Evolutionary conservation across 2,329 filamentous ascomycete species (phyloP), one percentile per base, ranked within the genome.

Genomic region (Dothidotthia symphoricarpi): DNA sequence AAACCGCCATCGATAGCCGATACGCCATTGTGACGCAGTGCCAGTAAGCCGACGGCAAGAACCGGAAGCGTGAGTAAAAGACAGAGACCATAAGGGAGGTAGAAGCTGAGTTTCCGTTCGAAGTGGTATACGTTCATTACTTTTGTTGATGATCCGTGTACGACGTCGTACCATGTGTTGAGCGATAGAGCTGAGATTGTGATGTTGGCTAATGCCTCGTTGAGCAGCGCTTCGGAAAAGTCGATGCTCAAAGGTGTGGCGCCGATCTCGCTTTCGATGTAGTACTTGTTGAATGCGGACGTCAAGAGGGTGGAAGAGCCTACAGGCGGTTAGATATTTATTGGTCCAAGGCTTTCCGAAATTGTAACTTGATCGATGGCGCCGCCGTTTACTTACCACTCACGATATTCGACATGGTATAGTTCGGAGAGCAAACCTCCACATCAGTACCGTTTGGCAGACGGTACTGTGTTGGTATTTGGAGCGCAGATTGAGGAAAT

Each of bases 161-260:
- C n/a, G 24, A 47, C 39, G 4, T 24, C 27, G 4, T 36, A 13
- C 34, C 41, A 40, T 10, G 28, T 35, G 3, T 28, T 25, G 3
- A 50, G 36, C 2, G 31, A 29, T 9, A 50, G 28, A 4, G 35
- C 30, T n/a, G 47, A 50, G 17, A 50, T 32, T 16, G 37, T 40
- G 13, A 47, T 22, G 12, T 50, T 50, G 6, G 38, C 29, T 4
- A 50, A 27, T 1, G 33, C 16, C 1, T 28, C 25, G 17, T 50
- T 50, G 16, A 50, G n/a, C 4, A 27, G 16, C 4, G 9, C 14
- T 39, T 47, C 44, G 8, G 28, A 43, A 13, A 50, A 28, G 13
- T 42, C 19, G 27, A 38, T 31, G 37, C 8, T 40, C 37, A 19
- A 30, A 40, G 3, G n/a, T 13, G 13, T 9, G 14, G 7, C 9